Evolutionary conservation across 805 yeast genomes (phyloP).

Genomic region (Candida nemodendra): DNA sequence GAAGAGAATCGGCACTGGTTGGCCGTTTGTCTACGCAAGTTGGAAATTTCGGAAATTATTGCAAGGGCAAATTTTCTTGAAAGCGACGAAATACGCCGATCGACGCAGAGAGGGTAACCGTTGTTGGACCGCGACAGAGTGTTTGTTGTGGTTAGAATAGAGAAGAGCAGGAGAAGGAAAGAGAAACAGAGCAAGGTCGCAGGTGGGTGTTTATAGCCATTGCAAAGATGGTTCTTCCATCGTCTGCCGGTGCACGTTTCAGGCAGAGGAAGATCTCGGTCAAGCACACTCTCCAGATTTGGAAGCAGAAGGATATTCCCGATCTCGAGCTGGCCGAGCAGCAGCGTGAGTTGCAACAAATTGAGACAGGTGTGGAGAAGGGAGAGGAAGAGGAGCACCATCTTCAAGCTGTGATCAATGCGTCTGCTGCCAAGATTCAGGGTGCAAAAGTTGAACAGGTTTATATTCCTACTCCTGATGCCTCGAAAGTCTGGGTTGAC

Average conservation of each 20-base stretch:
- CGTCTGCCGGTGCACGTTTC: slow-evolving; percentile 65
- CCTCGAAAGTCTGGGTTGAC: slow-evolving; percentile 78
- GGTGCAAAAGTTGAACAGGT: slow-evolving; percentile 53
- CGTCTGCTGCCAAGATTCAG: slow-evolving; percentile 65
- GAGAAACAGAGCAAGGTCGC: too few relatives aligned
- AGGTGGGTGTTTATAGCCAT: slow-evolving; percentile 4
- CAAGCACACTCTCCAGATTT: slow-evolving; percentile 78
- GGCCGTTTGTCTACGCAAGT: neutral
- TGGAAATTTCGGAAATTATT: neutral
- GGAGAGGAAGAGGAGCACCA: slow-evolving; percentile 97
- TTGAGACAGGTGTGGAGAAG: slow-evolving; percentile 97
- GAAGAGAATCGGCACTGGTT: neutral
- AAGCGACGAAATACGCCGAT: too few relatives aligned
- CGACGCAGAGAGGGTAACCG: neutral
- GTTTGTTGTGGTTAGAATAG: neutral
- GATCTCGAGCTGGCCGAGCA: slow-evolving; percentile 73
- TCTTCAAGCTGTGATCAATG: slow-evolving; percentile 85
- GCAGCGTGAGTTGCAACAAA: slow-evolving; percentile 82
- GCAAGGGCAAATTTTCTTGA: neutral
- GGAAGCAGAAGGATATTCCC: slow-evolving; percentile 77
- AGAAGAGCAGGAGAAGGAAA: too few relatives aligned
- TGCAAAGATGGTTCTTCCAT: slow-evolving; percentile 32
- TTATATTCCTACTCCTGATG: slow-evolving; percentile 96
- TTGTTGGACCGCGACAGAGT: neutral
- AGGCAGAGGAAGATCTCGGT: slow-evolving; percentile 94